Evolutionary conservation across 768 basidiomycete genomes (phyloP).

Genomic region (Tylopilus sp.): DNA sequence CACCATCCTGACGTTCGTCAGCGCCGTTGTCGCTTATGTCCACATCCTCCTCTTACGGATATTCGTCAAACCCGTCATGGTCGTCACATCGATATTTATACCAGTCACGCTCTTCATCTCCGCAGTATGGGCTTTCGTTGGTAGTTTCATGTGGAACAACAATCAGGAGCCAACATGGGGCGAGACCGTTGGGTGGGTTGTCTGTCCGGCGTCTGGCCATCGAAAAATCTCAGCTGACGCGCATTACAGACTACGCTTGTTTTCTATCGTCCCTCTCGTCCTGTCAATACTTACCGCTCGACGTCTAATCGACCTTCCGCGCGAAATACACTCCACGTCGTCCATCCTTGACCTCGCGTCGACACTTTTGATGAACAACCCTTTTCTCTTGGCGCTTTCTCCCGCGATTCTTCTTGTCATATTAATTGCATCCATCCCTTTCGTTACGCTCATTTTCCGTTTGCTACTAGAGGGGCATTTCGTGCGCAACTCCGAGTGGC

Average conservation of each 20-base stretch:
- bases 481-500: conserved; percentile 47
- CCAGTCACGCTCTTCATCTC: conserved; percentile 72
- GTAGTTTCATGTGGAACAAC: conserved; percentile 66
- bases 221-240: conserved; percentile 8
- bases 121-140: conserved; percentile 77
- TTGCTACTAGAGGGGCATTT: conserved; percentile 67
- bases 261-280: conserved; percentile 69
- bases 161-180: conserved; percentile 69
- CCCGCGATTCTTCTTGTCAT: conserved; percentile 65
- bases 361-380: conserved; percentile 64
- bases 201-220: not conserved
- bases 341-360: conserved; percentile 58
- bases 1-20: conserved; percentile 65
- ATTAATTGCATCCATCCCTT: conserved; percentile 73
- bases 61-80: conserved; percentile 82
- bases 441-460: conserved; percentile 74
- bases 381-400: conserved; percentile 71
- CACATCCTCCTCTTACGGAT: conserved; percentile 75
- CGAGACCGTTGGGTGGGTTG: conserved; percentile 72
- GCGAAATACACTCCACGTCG: conserved; percentile 65
- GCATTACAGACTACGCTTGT: conserved; percentile 46
- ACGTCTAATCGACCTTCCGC: conserved; percentile 67
- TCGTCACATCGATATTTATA: conserved; percentile 71
- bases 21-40: conserved; percentile 66
- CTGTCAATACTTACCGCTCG: conserved; percentile 70